A percentile compares a stretch with the other conserved stretches of the same genome.
Evolutionary conservation across 345 rosid genomes (phyloP).

Genomic region (Bruguiera parviflora): DNA sequence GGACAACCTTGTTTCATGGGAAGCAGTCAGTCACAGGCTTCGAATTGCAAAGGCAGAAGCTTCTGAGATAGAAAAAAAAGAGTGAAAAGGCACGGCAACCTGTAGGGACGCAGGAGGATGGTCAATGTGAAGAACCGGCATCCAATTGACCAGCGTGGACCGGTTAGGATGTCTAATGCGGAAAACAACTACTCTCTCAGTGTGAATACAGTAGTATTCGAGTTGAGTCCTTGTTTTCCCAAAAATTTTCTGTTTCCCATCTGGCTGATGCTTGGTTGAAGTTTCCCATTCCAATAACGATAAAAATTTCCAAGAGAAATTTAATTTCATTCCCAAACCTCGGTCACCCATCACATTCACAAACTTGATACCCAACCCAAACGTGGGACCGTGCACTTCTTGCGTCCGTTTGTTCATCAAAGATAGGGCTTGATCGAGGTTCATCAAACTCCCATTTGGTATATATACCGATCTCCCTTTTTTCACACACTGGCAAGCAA

Average conservation of each 20-base stretch:
- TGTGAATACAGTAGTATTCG: too few species aligned
- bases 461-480: conserved; percentile 47
- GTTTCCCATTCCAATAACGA: too few species aligned
- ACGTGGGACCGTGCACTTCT: conserved; percentile 12
- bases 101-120: conserved; percentile 28
- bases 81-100: conserved; percentile 39
- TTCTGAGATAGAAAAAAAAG: conserved; percentile 57
- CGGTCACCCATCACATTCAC: background rate
- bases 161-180: too few species aligned
- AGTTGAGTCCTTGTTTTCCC: too few species aligned
- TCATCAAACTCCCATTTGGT: conserved; percentile 52
- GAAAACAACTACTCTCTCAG: too few species aligned
- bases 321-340: background rate
- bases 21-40: conserved; percentile 65
- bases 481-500: conserved; percentile 6
- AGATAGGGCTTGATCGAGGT: conserved; percentile 52
- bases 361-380: conserved; percentile 20
- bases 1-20: conserved; percentile 93
- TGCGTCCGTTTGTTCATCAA: conserved; percentile 33
- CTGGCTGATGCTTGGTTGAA: too few species aligned
- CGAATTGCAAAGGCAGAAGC: conserved; percentile 62
- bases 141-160: background rate
- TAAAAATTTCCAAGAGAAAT: background rate
- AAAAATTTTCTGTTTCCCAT: too few species aligned
- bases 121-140: conserved; percentile 16